phyloP scores from a whole-genome alignment of 1,284 basidiomycete genomes.

The Pterulicium gracile region DNA sequence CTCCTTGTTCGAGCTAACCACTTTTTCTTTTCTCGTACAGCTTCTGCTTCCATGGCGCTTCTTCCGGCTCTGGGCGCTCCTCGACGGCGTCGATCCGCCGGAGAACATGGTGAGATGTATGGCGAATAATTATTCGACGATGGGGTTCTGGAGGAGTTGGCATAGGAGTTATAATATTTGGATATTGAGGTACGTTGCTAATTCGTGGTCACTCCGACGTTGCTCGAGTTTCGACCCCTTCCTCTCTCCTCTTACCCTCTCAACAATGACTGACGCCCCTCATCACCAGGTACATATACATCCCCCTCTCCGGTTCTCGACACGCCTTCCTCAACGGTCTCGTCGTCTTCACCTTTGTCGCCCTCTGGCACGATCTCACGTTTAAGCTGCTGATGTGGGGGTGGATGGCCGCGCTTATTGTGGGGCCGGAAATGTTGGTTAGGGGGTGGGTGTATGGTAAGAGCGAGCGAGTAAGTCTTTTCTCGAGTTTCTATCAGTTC shows the following conservation, averaged over 20 bases:
- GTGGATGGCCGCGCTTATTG: constrained; percentile 89
- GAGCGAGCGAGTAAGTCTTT: constrained; percentile 43
- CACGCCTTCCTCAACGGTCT: constrained; percentile 60
- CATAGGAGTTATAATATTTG: constrained; percentile 96
- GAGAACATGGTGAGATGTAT: constrained; percentile 99
- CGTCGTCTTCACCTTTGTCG: constrained; percentile 95
- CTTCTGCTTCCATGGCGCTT: constrained; percentile 96
- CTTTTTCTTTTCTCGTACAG: no score
- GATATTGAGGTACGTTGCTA: constrained; percentile 63
- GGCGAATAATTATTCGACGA: constrained; percentile 94
- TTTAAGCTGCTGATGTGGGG: constrained; percentile 91
- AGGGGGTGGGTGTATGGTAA: constrained; percentile 47
- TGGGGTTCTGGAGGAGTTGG: constrained; percentile 96
- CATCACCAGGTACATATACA: constrained; percentile 75
- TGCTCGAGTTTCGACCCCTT: not conserved
- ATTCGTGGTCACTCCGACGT: not conserved
- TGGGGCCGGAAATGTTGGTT: constrained; percentile 77
- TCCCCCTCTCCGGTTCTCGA: constrained; percentile 80
- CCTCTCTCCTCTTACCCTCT: constrained; percentile 6
- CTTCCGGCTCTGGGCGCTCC: constrained; percentile 91
- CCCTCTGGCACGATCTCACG: constrained; percentile 94
- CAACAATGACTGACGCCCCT: constrained; percentile 5
- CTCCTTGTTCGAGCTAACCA: constrained; percentile 1
- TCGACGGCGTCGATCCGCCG: constrained; percentile 86
- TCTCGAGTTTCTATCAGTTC: no score